Conservation (phyloP, 1,284 basidiomycete species). For the Erythrobasidium hasegawianum region DNA sequence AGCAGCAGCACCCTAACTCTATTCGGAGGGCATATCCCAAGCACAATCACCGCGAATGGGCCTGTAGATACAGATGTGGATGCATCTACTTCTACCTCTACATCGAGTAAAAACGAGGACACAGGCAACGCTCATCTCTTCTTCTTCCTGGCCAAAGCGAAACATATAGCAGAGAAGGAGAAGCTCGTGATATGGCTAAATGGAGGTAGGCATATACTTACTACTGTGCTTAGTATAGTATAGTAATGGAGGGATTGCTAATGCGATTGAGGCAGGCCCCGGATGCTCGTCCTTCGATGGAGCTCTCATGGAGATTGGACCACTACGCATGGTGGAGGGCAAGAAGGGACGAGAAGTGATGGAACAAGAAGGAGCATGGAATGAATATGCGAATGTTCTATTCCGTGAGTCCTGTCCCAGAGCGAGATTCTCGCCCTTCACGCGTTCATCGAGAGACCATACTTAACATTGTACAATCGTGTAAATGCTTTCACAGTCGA, state of each 20-base stretch:
- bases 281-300: constrained; percentile 98
- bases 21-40: constrained; percentile 47
- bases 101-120: constrained; percentile 3
- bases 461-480: background rate
- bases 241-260: no score
- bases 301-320: constrained; percentile 95
- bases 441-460: background rate
- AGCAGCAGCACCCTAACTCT: constrained; percentile 42
- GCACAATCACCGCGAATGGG: constrained; percentile 30
- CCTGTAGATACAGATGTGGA: constrained; percentile 1
- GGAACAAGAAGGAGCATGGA: constrained; percentile 86
- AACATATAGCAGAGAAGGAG: constrained; percentile 79
- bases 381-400: constrained; percentile 95
- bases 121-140: constrained; percentile 68
- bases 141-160: constrained; percentile 86
- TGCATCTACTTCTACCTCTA: constrained; percentile 26
- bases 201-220: constrained; percentile 1
- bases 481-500: constrained; percentile 63
- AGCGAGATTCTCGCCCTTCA: constrained; percentile 17
- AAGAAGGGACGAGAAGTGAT: constrained; percentile 74
- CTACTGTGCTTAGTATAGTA: background rate
- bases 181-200: constrained; percentile 50
- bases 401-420: constrained; percentile 61
- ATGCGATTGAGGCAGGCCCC: no score
- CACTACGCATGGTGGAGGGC: constrained; percentile 60